Evolutionary conservation across 1,139 yeast genomes (phyloP), one percentile per base, ranked within the genome.

Genomic region (Arxiozyma bovina): DNA sequence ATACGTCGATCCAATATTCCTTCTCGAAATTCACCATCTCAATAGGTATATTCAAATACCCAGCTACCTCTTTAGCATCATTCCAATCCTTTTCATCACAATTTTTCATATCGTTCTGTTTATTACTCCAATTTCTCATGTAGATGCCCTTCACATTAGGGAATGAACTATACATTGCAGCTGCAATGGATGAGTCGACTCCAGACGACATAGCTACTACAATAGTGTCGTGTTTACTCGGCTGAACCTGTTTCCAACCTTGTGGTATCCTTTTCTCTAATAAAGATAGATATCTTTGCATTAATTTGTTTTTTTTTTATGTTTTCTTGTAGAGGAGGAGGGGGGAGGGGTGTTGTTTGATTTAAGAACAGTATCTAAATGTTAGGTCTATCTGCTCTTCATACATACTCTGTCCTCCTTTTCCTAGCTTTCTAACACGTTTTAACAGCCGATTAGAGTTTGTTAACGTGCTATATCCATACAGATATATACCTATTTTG

Each of bases 141-240:
- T 86, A 91, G 1, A 93, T 76, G 0, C 97, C 98, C 48, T 75
- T 71, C 0, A 86, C 94, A 48, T 84, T 81, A 6, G 70, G 70
- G 52, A 56, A 66, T 42, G 73, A 67, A 1, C 85, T 77, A 65
- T 82, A 81, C 55, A 90, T 62, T 0, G 93, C 83, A 0, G 98
- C 98, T 2, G 87, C 82, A 1, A 93, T 90, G 1, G 96, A 85
- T 0, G 98, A 90, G 69, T 93, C 99, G 0, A 93, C 98, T 0
- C 99, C 99, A 0, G 96, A 87, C 1, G 96, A 89, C 97, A 93
- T 89, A 23, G 98, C 96, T 2, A 93, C 80, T 42, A 87, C 74
- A 23, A 93, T 78, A 52, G 76, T 80, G 63, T 87, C 96, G 42
- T 77, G 68, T 4, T 61, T 61, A 0, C 59, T 57, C 0, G 94